Conservation (phyloP, 306 rosid genomes). For the Corylus americana region DNA sequence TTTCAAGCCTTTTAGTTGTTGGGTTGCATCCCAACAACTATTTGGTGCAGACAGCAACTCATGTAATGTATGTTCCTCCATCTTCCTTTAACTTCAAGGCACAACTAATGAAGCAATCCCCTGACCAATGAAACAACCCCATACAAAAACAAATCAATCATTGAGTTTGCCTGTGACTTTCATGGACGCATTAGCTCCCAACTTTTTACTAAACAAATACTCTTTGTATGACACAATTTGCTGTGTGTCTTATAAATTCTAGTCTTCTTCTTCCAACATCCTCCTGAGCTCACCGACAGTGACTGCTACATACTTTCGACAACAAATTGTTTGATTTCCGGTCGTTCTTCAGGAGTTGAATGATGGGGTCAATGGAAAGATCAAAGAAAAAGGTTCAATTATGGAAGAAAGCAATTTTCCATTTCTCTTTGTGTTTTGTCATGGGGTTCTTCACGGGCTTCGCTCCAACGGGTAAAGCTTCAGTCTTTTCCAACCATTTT, state of each 20-base stretch:
- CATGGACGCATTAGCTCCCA: constrained; percentile 23
- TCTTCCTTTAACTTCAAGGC: constrained; percentile 81
- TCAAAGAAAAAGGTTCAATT: constrained; percentile 74
- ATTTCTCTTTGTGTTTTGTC: constrained; percentile 79
- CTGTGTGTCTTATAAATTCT: too few relatives aligned
- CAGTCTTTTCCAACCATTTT: constrained; percentile 30
- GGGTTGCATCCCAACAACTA: constrained; percentile 72
- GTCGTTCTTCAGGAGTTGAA: constrained; percentile 9
- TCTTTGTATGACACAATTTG: too few relatives aligned
- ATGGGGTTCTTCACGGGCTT: constrained; percentile 93
- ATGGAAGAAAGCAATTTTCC: constrained; percentile 83
- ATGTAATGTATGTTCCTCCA: constrained; percentile 23
- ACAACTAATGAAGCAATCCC: constrained; percentile 56
- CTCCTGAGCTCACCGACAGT: background rate
- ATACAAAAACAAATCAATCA: constrained; percentile 17
- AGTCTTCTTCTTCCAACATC: background rate
- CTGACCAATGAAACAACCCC: constrained; percentile 39
- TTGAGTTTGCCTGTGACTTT: constrained; percentile 55
- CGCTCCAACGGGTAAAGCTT: constrained; percentile 75
- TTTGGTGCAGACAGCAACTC: constrained; percentile 65
- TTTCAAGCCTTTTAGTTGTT: constrained; percentile 36
- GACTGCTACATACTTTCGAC: constrained; percentile 4
- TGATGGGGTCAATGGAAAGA: constrained; percentile 77
- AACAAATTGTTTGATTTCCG: constrained; percentile 5
- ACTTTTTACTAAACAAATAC: constrained; percentile 25